Base-by-base conservation (phyloP, 2,329 filamentous ascomycete species). In the Sporothrix dimorphospora region DNA sequence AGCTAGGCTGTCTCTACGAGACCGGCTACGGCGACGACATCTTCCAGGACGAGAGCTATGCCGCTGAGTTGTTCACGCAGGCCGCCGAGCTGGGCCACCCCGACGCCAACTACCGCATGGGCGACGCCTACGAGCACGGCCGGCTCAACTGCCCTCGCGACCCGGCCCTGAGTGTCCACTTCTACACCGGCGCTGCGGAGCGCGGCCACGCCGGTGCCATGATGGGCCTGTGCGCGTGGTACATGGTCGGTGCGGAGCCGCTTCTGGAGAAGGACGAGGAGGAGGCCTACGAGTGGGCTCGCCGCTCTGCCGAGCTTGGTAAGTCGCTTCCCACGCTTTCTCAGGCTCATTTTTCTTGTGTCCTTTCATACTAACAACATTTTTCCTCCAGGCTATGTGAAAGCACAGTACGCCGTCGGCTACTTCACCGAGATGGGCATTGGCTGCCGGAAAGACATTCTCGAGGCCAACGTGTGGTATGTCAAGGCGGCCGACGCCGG, bases 371-470 rank as follows among this genome's bases (percentile, higher is more conserved):
- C 63, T 66, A 69, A 69, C 51, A 21, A 1, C 11, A 12, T n/a
- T 59, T 16, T 14, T 45, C 14, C 34, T 40, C 2, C 8, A 93
- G 91, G 89, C 67, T 88, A 85, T 73, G 86, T 88, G 74, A 90
- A 89, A 77, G 96, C 96, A n/a, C 90, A 98, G 80, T 99, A 98
- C 77, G 94, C 96, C 0, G 89, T 97, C 27, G 96, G 94, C 59
- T 98, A 98, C 82, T 99, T 99, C 80, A 98, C 94, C 5, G 96
- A 99, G 81, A 97, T 97, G 93, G 96, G 96, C 74, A 98, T 99
- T 77, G 96, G 96, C 67, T 98, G 94, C 80, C 92, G 94, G 49
- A 90, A 94, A 66, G 96, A 99, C 80, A 90, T 95, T n/a, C 87
- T 99, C 57, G 94, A 98, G 81, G 95, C 96, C 76, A 99, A 99